phyloP scores from a whole-genome alignment of 2,329 filamentous ascomycete genomes.

The Colletotrichum chrysophilum region DNA sequence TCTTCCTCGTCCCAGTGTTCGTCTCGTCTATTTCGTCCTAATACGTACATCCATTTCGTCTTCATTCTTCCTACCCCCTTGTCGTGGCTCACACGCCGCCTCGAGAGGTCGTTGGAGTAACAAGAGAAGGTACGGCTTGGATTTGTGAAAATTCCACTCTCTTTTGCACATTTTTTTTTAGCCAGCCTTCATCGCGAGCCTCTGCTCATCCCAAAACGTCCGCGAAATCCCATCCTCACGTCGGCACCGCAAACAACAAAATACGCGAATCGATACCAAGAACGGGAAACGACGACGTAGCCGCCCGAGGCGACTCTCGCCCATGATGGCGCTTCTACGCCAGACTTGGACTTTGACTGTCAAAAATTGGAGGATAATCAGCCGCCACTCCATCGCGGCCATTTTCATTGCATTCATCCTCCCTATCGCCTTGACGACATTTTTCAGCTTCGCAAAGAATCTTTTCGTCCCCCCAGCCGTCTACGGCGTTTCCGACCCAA shows the following conservation, averaged over 20 bases:
- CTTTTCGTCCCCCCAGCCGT: conserved; percentile 80
- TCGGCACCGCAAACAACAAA: background rate
- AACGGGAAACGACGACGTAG: background rate
- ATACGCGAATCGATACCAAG: background rate
- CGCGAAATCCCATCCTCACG: background rate
- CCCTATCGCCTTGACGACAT: conserved; percentile 62
- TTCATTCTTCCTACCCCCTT: background rate
- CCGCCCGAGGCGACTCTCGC: background rate
- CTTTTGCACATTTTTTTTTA: background rate
- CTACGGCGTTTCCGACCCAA: conserved; percentile 72
- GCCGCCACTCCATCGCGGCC: conserved; percentile 59
- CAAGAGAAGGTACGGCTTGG: background rate
- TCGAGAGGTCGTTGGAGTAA: background rate
- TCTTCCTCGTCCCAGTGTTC: background rate
- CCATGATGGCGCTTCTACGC: conserved; percentile 55
- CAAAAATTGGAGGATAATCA: conserved; percentile 67
- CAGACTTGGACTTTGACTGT: conserved; percentile 66
- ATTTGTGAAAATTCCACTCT: background rate
- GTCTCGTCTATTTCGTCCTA: background rate
- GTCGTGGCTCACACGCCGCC: background rate
- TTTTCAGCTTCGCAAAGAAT: conserved; percentile 77
- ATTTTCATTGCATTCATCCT: conserved; percentile 63
- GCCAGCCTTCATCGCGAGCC: background rate
- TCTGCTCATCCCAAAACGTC: background rate
- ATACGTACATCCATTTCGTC: background rate